These are phyloP conservation scores for Amphicarpaea edgeworthii DNA, from an alignment of 306 rosid genomes.

Conservation along the genomic window DNA sequence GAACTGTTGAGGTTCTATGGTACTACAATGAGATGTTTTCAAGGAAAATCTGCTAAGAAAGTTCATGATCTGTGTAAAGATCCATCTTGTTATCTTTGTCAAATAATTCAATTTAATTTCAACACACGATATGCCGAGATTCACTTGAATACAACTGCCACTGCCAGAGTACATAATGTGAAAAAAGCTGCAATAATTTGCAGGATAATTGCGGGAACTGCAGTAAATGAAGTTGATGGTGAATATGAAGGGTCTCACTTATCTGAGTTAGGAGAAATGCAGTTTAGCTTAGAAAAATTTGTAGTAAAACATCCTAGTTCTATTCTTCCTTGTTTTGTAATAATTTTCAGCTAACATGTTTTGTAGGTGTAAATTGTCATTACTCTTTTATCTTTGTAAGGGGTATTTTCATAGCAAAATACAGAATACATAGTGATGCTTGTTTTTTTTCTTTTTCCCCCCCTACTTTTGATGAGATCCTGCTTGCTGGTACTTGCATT, in stretches of 20 bases:
- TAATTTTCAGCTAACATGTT: slow-evolving; percentile 59
- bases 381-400: slow-evolving; percentile 9
- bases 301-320: slow-evolving; percentile 60
- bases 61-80: slow-evolving; percentile 55
- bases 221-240: slow-evolving; percentile 41
- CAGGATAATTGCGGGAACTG: slow-evolving; percentile 73
- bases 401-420: slow-evolving; percentile 2
- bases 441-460: neutral
- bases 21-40: slow-evolving; percentile 66
- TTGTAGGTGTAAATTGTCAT: slow-evolving; percentile 18
- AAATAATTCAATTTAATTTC: slow-evolving; percentile 59
- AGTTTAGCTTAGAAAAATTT: slow-evolving; percentile 52
- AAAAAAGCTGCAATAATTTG: slow-evolving; percentile 72
- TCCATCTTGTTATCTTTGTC: slow-evolving; percentile 66
- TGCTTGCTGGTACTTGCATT: slow-evolving; percentile 6
- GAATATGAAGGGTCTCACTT: slow-evolving; percentile 43
- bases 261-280: slow-evolving; percentile 44
- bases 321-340: slow-evolving; percentile 82
- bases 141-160: slow-evolving; percentile 46
- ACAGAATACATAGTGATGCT: slow-evolving; percentile 28
- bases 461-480: neutral
- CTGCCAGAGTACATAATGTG: slow-evolving; percentile 50
- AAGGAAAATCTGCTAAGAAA: slow-evolving; percentile 48
- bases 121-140: slow-evolving; percentile 39
- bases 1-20: slow-evolving; percentile 65